A percentile compares a stretch with the other conserved stretches of the same genome.
phyloP scores from a whole-genome alignment of 2,329 filamentous ascomycete species.

The Scedosporium dehoogii region DNA sequence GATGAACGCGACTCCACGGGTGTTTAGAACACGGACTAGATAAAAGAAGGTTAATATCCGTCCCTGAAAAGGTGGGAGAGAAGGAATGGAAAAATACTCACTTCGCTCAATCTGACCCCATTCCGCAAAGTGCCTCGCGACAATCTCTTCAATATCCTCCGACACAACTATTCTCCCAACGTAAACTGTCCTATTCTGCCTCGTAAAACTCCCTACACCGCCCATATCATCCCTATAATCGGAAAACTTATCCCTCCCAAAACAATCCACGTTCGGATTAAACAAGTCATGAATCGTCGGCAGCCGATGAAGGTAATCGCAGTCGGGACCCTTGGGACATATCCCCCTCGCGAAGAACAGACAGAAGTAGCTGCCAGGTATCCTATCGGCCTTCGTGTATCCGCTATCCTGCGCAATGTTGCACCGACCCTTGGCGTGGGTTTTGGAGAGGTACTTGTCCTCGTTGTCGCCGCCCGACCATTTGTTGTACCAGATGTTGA shows the following conservation, averaged over 20 bases:
- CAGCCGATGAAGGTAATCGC: constrained; percentile 84
- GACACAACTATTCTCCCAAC: constrained; percentile 89
- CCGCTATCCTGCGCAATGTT: constrained; percentile 72
- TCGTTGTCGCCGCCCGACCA: constrained; percentile 94
- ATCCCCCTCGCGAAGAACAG: constrained; percentile 78
- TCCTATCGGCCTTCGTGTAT: constrained; percentile 67
- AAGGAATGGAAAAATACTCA: constrained; percentile 19
- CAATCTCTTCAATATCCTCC: constrained; percentile 94
- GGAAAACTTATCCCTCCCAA: constrained; percentile 82
- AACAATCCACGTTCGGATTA: constrained; percentile 90
- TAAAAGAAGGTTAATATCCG: background rate
- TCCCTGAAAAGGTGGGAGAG: background rate
- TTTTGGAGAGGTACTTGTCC: constrained; percentile 79
- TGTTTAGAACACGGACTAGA: constrained; percentile 68
- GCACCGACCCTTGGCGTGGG: constrained; percentile 74
- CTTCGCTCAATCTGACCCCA: constrained; percentile 87
- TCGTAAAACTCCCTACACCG: constrained; percentile 86
- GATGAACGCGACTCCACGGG: constrained; percentile 84
- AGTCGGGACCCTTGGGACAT: constrained; percentile 82
- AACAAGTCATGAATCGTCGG: constrained; percentile 83
- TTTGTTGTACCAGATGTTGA: constrained; percentile 99
- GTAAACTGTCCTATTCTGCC: constrained; percentile 90
- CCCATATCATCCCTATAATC: constrained; percentile 98
- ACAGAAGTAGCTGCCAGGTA: constrained; percentile 81
- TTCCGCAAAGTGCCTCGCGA: constrained; percentile 89